phyloP scores from a whole-genome alignment of 2,329 filamentous ascomycete genomes.

The Botryotinia narcissicola region DNA sequence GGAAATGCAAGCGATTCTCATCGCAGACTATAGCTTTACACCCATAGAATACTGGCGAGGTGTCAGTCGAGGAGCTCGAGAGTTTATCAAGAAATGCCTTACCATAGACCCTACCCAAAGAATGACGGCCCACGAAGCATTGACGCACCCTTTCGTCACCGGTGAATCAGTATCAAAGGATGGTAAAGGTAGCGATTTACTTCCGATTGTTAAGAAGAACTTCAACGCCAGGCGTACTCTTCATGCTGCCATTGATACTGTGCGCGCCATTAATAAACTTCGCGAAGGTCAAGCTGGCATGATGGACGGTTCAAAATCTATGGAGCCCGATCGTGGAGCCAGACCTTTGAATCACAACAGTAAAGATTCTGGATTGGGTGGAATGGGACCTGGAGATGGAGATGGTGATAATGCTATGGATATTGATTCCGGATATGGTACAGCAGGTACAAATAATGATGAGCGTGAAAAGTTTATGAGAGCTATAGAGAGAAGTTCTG shows the following conservation, averaged over 20 bases:
- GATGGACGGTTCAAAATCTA: conserved; percentile 59
- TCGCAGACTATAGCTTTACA: conserved; percentile 93
- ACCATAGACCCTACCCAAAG: conserved; percentile 84
- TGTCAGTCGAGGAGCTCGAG: conserved; percentile 79
- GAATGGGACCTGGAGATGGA: conserved; percentile 24
- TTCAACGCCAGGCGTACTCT: conserved; percentile 68
- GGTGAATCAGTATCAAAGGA: conserved; percentile 47
- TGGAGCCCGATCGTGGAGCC: conserved; percentile 48
- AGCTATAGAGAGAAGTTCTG: conserved; percentile 33
- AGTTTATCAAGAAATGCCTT: conserved; percentile 89
- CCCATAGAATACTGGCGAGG: conserved; percentile 95
- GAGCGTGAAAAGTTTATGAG: conserved; percentile 29
- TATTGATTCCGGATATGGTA: conserved; percentile 33
- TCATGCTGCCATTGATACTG: conserved; percentile 69
- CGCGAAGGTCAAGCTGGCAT: conserved; percentile 58
- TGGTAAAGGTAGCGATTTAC: conserved; percentile 58
- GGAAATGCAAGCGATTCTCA: conserved; percentile 98
- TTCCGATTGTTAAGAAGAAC: conserved; percentile 71
- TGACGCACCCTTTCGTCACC: conserved; percentile 64
- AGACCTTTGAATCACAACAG: conserved; percentile 39
- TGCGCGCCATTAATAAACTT: conserved; percentile 69
- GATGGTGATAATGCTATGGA: conserved; percentile 30
- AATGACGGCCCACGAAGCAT: conserved; percentile 83
- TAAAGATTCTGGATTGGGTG: conserved; percentile 47
- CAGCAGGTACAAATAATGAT: neutral